Evolutionary conservation across 208 protist species (phyloP).

Genomic region (Crithidia sp.): DNA sequence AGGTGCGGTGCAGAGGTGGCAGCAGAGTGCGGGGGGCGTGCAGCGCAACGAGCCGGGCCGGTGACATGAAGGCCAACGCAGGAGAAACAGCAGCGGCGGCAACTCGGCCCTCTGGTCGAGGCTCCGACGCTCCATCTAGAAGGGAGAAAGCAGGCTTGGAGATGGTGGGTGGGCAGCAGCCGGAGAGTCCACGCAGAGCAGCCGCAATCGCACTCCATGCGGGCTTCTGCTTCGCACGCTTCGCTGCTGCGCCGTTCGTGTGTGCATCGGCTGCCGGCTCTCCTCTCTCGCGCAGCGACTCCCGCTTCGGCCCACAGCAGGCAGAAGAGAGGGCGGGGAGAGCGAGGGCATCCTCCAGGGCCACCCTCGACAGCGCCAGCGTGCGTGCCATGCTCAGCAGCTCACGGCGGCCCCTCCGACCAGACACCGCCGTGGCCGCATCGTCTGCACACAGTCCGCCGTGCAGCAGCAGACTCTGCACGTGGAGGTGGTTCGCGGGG

Average conservation of each 20-base stretch:
- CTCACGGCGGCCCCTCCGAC: slow-evolving; percentile 7
- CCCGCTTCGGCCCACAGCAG: too few species aligned
- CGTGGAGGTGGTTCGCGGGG: slow-evolving; percentile 61
- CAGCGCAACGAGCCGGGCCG: slow-evolving; percentile 34
- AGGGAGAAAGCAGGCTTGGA: neutral
- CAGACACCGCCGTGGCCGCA: neutral
- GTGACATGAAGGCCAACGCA: slow-evolving; percentile 9
- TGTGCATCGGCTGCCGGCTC: too few species aligned
- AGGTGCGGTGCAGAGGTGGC: slow-evolving; percentile 5
- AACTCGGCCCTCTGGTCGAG: neutral
- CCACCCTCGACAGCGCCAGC: neutral
- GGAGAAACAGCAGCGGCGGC: too few species aligned
- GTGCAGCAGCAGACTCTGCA: slow-evolving; percentile 69
- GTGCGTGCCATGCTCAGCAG: slow-evolving; percentile 13
- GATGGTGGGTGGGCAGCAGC: neutral
- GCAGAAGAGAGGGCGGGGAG: too few species aligned
- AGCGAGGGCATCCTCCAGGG: neutral
- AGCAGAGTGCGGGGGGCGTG: slow-evolving; percentile 43
- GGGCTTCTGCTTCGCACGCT: neutral
- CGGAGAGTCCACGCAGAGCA: neutral
- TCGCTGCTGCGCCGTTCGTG: neutral
- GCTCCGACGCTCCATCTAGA: too few species aligned
- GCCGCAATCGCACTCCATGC: neutral
- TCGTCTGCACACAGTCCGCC: slow-evolving; percentile 36
- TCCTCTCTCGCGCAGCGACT: too few species aligned